These are phyloP conservation scores for Phytopythium sindhum DNA, from an alignment of 352 stramenopile genomes.

Conservation along the genomic window DNA sequence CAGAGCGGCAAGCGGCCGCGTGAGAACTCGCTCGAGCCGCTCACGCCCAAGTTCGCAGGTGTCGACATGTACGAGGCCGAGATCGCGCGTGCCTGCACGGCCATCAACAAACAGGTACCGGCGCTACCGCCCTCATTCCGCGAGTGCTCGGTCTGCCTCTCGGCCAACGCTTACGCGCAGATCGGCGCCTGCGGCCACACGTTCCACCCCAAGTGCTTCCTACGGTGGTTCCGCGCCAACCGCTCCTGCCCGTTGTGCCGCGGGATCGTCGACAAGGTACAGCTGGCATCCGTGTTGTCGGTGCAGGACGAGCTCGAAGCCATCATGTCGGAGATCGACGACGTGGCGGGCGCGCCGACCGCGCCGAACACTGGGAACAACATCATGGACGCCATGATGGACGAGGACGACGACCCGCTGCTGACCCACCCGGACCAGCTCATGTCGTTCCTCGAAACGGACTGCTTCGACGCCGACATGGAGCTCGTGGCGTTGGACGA, in stretches of 20 bases:
- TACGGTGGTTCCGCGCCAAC: conserved; percentile 76
- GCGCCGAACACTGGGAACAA: background rate
- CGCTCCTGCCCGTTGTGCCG: conserved; percentile 74
- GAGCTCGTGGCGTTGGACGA: conserved; percentile 63
- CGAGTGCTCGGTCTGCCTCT: conserved; percentile 76
- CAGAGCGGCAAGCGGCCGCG: conserved; percentile 18
- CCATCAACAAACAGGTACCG: conserved; percentile 43
- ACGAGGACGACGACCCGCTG: conserved; percentile 29
- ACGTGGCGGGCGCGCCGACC: conserved; percentile 18
- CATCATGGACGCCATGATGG: conserved; percentile 18
- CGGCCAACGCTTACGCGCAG: conserved; percentile 66
- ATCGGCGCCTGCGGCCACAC: conserved; percentile 67
- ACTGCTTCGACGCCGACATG: conserved; percentile 60
- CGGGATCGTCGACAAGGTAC: conserved; percentile 51
- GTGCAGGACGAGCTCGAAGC: conserved; percentile 71
- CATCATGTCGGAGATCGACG: conserved; percentile 72
- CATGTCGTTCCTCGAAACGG: conserved; percentile 49
- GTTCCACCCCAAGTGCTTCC: conserved; percentile 77
- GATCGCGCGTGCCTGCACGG: conserved; percentile 51
- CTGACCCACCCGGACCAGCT: conserved; percentile 40
- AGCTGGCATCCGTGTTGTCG: conserved; percentile 39
- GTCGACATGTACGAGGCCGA: conserved; percentile 67
- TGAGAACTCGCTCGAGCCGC: conserved; percentile 19
- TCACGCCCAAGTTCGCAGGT: conserved; percentile 10
- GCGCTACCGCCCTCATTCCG: conserved; percentile 50